Conservation (phyloP, 83 land plant species). For the Picea abies region DNA sequence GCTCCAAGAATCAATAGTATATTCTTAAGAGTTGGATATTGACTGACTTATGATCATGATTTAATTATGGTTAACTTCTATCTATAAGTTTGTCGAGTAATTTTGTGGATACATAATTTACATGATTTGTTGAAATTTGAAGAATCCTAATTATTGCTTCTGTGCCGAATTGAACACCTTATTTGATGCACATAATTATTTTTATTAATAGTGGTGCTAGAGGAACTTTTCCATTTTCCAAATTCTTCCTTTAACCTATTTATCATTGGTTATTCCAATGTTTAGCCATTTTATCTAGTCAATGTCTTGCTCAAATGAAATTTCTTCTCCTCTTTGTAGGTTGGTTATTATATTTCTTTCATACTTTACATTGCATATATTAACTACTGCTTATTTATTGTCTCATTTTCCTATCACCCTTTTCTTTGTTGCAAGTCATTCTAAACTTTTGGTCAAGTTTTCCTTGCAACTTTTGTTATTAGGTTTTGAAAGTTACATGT, state of each 20-base stretch:
- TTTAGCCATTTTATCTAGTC: background rate
- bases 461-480: too few relatives aligned
- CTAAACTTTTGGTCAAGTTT: too few relatives aligned
- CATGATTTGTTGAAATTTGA: background rate
- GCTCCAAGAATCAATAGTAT: too few relatives aligned
- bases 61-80: too few relatives aligned
- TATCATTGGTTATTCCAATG: background rate
- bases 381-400: background rate
- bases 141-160: background rate
- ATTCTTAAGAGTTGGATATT: too few relatives aligned
- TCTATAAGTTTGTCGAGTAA: too few relatives aligned
- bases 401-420: too few relatives aligned
- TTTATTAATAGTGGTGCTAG: background rate
- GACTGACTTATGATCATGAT: too few relatives aligned
- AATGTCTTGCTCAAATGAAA: background rate
- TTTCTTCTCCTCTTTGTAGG: background rate
- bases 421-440: too few relatives aligned
- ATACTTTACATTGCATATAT: background rate
- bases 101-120: too few relatives aligned
- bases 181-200: background rate
- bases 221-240: background rate
- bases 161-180: background rate
- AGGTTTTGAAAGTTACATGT: too few relatives aligned
- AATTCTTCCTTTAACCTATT: background rate
- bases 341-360: background rate